These are phyloP conservation scores for Priceomyces castillae DNA, from an alignment of 805 yeast species.

Conservation along the genomic window DNA sequence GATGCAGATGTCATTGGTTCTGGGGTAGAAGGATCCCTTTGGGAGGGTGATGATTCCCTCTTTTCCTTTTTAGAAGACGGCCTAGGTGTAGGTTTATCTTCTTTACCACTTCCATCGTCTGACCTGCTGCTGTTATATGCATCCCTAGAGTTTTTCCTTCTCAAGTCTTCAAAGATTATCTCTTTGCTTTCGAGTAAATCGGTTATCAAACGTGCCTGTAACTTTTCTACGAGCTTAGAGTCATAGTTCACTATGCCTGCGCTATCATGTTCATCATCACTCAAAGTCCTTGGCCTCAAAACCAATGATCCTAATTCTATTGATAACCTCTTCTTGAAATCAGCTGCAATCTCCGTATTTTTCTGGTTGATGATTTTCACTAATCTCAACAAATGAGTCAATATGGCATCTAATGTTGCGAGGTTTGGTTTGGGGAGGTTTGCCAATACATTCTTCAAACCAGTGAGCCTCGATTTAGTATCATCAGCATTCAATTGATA, in stretches of 20 bases:
- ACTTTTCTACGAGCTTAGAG: slow-evolving; percentile 5
- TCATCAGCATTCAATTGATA: slow-evolving; percentile 40
- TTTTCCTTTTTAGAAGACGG: no score
- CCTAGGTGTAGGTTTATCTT: slow-evolving; percentile 3
- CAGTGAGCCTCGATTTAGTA: slow-evolving; percentile 53
- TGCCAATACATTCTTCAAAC: slow-evolving; percentile 61
- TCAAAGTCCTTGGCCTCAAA: slow-evolving; percentile 43
- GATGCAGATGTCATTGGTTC: slow-evolving; percentile 15
- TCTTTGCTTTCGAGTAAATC: slow-evolving; percentile 64
- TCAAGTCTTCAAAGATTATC: slow-evolving; percentile 61
- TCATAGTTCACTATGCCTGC: background rate
- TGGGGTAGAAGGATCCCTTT: slow-evolving; percentile 14
- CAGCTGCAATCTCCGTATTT: slow-evolving; percentile 30
- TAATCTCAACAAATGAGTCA: slow-evolving; percentile 69
- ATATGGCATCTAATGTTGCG: slow-evolving; percentile 78
- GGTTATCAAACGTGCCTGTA: slow-evolving; percentile 52
- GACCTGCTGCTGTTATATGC: background rate
- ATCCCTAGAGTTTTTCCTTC: slow-evolving; percentile 31
- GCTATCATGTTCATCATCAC: background rate
- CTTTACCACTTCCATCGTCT: background rate
- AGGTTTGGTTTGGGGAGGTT: slow-evolving; percentile 69
- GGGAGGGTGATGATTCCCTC: background rate
- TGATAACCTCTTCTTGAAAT: slow-evolving; percentile 49
- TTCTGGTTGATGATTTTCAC: slow-evolving; percentile 46
- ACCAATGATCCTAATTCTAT: slow-evolving; percentile 66